These are phyloP conservation scores for Toxicodendron radicans DNA, from an alignment of 345 rosid species.

Conservation along the genomic window DNA sequence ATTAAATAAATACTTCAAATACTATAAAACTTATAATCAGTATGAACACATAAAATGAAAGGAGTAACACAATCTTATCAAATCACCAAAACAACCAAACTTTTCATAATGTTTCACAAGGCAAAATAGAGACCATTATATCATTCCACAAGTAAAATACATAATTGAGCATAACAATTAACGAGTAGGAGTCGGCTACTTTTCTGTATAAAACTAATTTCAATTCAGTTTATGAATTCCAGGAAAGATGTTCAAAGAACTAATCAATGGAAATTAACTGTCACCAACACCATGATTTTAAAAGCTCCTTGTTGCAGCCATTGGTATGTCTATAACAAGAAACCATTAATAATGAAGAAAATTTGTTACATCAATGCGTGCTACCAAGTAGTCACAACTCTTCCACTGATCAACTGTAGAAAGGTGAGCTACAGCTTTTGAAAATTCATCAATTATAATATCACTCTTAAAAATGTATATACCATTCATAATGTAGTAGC, in stretches of 20 bases:
- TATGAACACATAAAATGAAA: not conserved
- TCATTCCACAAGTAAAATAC: not conserved
- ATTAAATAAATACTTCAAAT: not conserved
- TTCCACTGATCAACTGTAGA: not conserved
- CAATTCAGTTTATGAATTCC: not conserved
- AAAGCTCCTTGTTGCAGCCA: not conserved
- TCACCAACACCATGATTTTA: slow-evolving; percentile 2
- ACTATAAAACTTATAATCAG: not conserved
- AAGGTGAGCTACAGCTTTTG: not conserved
- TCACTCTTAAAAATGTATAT: no score
- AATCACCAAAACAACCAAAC: not conserved
- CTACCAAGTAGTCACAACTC: not conserved
- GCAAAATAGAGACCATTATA: not conserved
- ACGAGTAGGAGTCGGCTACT: not conserved
- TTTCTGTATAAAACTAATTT: not conserved
- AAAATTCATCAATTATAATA: not conserved
- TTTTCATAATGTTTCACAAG: not conserved
- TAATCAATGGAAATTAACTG: not conserved
- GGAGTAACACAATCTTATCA: not conserved
- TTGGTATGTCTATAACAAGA: not conserved
- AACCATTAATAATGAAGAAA: not conserved
- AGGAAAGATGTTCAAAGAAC: not conserved
- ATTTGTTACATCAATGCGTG: not conserved
- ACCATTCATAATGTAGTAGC: not conserved
- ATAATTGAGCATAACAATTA: not conserved